Base-by-base conservation (phyloP, 768 basidiomycete genomes). In the Glaciozyma martinii region DNA sequence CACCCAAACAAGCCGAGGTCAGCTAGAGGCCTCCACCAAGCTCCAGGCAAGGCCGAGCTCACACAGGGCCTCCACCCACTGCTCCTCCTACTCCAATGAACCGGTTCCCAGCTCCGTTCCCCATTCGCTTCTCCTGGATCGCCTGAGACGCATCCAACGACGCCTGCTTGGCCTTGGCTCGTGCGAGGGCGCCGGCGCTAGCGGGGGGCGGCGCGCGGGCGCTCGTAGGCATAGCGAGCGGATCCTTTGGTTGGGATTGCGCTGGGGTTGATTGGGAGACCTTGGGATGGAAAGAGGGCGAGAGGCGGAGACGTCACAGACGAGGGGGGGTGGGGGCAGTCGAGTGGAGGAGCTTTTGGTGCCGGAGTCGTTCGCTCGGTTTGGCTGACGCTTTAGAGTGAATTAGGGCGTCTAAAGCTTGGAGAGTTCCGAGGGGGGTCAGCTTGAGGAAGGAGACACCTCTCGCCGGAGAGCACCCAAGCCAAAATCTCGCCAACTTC, bases 111-210 rank as follows among this genome's bases (percentile, higher is more conserved):
- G 67, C 27, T 52, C 27, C 50, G 15, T 30, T 43, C 6, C 63
- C 63, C n/a, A 63, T 46, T 7, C 67, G 58, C 16, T 40, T 40
- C 37, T 58, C 37, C 3, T 60, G 53, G 60, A 65, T 62, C 33
- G 67, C 63, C 44, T 65, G 67, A 1, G 37, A 44, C 19, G 68
- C 65, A 21, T 64, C 62, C 46, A 62, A 47, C 3, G 60, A 58
- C 1, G 65, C 62, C 32, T 66, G 62, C 30, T 70, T 70, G 12
- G 62, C 62, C 33, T 70, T 66, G 5, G 68, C 68, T n/a, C 63
- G 63, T 0, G 65, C 63, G 57, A 70, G 60, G 9, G 53, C 53
- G 4, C 33, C 12, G 8, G 63, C 60, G n/a, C 65, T 66, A 0
- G 68, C 68, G 7, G 65, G 21, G 3, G 68, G 68, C 2, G 68